Conservation (phyloP, 768 basidiomycete genomes). For the Inosperma sp. region DNA sequence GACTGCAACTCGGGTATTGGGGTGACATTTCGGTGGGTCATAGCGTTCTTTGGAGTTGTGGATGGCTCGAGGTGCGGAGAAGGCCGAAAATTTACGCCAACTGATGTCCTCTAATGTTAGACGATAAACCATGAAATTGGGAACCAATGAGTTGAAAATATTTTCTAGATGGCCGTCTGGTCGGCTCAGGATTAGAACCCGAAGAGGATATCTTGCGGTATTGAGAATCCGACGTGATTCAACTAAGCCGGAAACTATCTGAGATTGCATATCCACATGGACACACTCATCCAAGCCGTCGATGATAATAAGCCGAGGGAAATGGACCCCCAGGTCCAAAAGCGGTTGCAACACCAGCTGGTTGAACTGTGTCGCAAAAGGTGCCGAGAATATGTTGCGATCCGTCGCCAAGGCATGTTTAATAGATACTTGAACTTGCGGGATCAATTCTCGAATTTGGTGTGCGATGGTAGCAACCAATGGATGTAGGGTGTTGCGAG, state of each 20-base stretch:
- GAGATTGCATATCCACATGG: slow-evolving; percentile 5
- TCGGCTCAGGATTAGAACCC: not conserved
- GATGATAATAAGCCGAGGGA: slow-evolving; percentile 14
- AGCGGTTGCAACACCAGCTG: slow-evolving; percentile 11
- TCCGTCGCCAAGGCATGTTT: slow-evolving; percentile 5
- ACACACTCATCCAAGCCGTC: slow-evolving; percentile 22
- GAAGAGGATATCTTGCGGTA: not conserved
- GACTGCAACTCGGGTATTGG: too few species aligned
- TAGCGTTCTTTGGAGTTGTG: too few species aligned
- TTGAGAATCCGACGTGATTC: not conserved
- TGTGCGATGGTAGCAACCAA: slow-evolving; percentile 16
- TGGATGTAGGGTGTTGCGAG: not conserved
- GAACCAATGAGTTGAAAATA: not conserved
- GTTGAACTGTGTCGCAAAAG: slow-evolving; percentile 7
- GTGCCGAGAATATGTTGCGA: slow-evolving; percentile 6
- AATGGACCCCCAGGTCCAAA: not conserved
- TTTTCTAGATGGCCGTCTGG: not conserved
- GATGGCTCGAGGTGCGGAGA: too few species aligned
- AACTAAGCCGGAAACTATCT: slow-evolving; percentile 7
- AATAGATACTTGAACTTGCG: not conserved
- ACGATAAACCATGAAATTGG: too few species aligned
- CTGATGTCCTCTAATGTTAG: too few species aligned
- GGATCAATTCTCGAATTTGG: slow-evolving; percentile 5
- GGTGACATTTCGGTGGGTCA: too few species aligned
- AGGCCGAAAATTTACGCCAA: too few species aligned